A percentile compares a stretch with the other conserved stretches of the same genome.
These are phyloP conservation scores for Diatrype stigma DNA, from an alignment of 2,329 filamentous ascomycete genomes.

Conservation along the genomic window DNA sequence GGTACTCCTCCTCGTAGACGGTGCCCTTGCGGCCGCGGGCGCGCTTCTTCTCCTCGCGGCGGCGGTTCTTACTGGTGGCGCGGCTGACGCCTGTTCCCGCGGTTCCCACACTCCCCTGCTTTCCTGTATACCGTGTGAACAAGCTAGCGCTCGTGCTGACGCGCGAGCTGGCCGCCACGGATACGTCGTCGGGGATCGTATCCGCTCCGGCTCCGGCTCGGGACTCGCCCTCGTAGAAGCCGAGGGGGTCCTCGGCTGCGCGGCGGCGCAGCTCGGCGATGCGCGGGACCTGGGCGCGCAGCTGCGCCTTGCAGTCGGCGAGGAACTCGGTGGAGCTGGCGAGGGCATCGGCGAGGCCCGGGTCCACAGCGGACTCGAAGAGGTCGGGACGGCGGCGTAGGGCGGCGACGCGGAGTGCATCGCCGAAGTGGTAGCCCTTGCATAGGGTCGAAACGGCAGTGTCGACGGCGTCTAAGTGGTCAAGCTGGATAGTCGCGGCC, in stretches of 20 bases:
- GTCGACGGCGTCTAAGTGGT: slow-evolving; percentile 72
- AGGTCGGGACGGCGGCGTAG: slow-evolving; percentile 58
- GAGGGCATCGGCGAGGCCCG: slow-evolving; percentile 74
- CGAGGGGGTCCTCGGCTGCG: slow-evolving; percentile 78
- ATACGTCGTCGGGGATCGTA: slow-evolving; percentile 80
- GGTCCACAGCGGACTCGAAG: slow-evolving; percentile 66
- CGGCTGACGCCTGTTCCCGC: slow-evolving; percentile 69
- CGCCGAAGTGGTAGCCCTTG: slow-evolving; percentile 80
- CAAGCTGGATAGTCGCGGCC: slow-evolving; percentile 74
- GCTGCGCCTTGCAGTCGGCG: slow-evolving; percentile 84
- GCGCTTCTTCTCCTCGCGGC: slow-evolving; percentile 89
- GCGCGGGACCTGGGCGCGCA: slow-evolving; percentile 79
- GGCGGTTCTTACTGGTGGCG: slow-evolving; percentile 81
- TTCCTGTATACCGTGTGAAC: slow-evolving; percentile 88
- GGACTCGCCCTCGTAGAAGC: slow-evolving; percentile 80
- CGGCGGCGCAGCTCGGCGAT: slow-evolving; percentile 77
- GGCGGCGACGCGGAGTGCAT: slow-evolving; percentile 76
- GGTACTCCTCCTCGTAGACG: slow-evolving; percentile 96
- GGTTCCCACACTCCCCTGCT: slow-evolving; percentile 57
- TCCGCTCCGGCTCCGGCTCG: slow-evolving; percentile 59
- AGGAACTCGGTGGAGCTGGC: slow-evolving; percentile 84
- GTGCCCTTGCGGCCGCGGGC: slow-evolving; percentile 93
- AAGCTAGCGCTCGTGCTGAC: slow-evolving; percentile 79
- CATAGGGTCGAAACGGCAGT: slow-evolving; percentile 74
- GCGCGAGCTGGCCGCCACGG: slow-evolving; percentile 76